These are phyloP conservation scores for Hymenotorrendiella dingleyae DNA, from an alignment of 2,329 filamentous ascomycete species.

Conservation along the genomic window DNA sequence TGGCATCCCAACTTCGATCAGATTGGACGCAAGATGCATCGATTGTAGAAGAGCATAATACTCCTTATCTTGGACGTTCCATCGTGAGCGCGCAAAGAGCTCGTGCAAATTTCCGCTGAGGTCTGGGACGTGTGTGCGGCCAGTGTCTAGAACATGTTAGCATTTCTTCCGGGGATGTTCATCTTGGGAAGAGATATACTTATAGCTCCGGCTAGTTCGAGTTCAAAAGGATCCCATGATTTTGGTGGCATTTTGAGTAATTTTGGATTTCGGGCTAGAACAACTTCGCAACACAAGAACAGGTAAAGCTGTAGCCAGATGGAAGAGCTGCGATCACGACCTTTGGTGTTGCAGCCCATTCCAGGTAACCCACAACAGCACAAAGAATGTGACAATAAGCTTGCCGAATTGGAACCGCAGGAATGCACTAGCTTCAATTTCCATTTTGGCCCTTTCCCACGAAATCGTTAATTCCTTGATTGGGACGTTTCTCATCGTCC, in stretches of 20 bases:
- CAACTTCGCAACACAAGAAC: no score
- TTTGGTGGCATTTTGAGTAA: neutral
- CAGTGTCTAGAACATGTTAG: neutral
- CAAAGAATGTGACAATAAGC: no score
- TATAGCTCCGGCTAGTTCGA: slow-evolving; percentile 4
- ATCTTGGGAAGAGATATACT: neutral
- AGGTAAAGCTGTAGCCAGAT: no score
- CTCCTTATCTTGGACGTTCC: slow-evolving; percentile 16
- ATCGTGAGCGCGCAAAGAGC: slow-evolving; percentile 17
- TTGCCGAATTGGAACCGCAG: slow-evolving; percentile 1
- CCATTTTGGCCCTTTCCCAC: no score
- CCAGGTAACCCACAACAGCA: no score
- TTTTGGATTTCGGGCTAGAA: no score
- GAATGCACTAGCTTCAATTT: slow-evolving; percentile 1
- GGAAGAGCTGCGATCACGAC: no score
- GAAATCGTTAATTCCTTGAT: no score
- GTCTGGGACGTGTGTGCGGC: slow-evolving; percentile 1
- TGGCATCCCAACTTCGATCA: slow-evolving; percentile 19
- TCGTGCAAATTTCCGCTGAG: slow-evolving; percentile 10
- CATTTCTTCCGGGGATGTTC: neutral
- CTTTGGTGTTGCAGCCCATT: no score
- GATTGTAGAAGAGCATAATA: slow-evolving; percentile 20
- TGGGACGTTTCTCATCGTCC: no score
- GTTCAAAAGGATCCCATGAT: slow-evolving; percentile 1
- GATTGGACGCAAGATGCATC: slow-evolving; percentile 21